phyloP scores from a whole-genome alignment of 768 basidiomycete genomes.

The Termitomyces sp. region DNA sequence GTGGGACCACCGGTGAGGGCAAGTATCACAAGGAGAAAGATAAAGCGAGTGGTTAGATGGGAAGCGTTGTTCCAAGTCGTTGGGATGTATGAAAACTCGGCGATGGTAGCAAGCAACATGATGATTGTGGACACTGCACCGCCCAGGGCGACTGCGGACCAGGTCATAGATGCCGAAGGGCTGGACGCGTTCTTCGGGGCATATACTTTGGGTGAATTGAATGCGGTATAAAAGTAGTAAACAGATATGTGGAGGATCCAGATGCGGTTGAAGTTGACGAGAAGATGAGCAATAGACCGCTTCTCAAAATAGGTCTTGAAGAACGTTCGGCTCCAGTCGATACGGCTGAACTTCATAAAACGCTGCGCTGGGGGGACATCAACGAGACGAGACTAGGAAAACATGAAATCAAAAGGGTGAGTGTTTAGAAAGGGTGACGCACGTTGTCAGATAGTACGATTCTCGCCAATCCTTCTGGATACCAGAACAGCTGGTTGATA shows the following conservation, averaged over 20 bases:
- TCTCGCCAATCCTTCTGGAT: conserved; percentile 93
- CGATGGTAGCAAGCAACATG: conserved; percentile 90
- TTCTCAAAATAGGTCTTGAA: conserved; percentile 99
- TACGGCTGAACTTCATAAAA: conserved; percentile 84
- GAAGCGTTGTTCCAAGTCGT: conserved; percentile 99
- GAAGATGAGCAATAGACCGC: conserved; percentile 85
- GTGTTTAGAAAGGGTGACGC: conserved; percentile 18
- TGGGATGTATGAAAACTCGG: conserved; percentile 95
- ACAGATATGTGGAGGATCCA: conserved; percentile 95
- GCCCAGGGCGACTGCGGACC: conserved; percentile 94
- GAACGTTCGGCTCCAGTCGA: conserved; percentile 94
- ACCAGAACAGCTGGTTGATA: conserved; percentile 99
- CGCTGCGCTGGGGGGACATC: conserved; percentile 90
- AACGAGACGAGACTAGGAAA: conserved; percentile 74
- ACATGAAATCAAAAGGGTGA: conserved; percentile 1
- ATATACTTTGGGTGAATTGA: conserved; percentile 91
- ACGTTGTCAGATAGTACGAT: conserved; percentile 89
- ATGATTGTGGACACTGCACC: conserved; percentile 90
- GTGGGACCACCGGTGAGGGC: conserved; percentile 92
- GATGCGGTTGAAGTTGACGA: conserved; percentile 98
- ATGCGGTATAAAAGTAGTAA: conserved; percentile 98
- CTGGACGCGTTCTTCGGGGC: conserved; percentile 56
- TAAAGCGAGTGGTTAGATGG: conserved; percentile 88
- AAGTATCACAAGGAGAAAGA: conserved; percentile 89
- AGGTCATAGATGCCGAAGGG: conserved; percentile 86